phyloP scores from a whole-genome alignment of 139 green algal genomes.

The Chlamydomonas sp. region DNA sequence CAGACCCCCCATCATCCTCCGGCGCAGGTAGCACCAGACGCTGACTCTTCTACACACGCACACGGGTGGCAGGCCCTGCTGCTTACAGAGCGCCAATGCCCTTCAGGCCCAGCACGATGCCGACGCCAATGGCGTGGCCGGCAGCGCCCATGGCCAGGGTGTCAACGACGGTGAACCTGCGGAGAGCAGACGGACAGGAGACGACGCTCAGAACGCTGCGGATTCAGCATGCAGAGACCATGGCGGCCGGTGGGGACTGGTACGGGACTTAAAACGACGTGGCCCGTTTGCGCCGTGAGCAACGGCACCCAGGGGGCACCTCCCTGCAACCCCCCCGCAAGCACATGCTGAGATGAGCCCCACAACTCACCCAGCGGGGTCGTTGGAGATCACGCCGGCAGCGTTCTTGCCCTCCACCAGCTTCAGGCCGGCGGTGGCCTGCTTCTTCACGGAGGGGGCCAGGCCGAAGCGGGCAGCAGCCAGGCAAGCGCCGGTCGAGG shows the following conservation, averaged over 20 bases:
- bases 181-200: no score
- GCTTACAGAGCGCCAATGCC: constrained; percentile 53
- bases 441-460: constrained; percentile 86
- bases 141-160: constrained; percentile 86
- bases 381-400: constrained; percentile 72
- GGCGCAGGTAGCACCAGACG: no score
- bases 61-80: neutral
- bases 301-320: no score
- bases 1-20: no score
- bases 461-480: constrained; percentile 92
- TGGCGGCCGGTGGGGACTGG: no score
- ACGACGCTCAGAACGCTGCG: no score
- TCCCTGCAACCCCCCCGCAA: constrained; percentile 57
- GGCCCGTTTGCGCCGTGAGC: no score
- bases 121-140: constrained; percentile 80
- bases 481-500: constrained; percentile 80
- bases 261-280: no score
- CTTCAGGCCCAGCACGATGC: constrained; percentile 86
- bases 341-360: constrained; percentile 70
- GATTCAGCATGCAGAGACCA: no score
- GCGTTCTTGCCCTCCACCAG: constrained; percentile 68
- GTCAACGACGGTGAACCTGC: constrained; percentile 91
- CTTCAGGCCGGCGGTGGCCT: constrained; percentile 78
- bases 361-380: constrained; percentile 67
- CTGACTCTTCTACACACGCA: no score